Conservation (phyloP, 2,329 filamentous ascomycete genomes). For the Scolecobasidium constrictum region DNA sequence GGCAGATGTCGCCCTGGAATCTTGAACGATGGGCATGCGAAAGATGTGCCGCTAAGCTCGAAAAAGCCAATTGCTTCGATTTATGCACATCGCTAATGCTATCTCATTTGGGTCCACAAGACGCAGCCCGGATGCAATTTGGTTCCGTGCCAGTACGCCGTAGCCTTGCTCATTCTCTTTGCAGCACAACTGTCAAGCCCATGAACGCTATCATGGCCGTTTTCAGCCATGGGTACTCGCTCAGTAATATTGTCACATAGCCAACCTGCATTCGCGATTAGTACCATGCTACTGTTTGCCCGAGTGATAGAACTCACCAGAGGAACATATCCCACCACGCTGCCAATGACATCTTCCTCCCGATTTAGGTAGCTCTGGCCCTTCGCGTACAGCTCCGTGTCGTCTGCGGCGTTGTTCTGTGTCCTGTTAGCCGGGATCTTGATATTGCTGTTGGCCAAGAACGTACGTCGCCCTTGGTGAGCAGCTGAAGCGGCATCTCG, state of each 20-base stretch:
- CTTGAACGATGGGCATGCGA: too few species aligned
- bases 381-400: conserved; percentile 79
- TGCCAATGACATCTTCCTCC: conserved; percentile 78
- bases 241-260: conserved; percentile 79
- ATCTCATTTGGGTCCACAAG: too few species aligned
- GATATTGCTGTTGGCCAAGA: not conserved
- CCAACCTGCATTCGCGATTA: too few species aligned
- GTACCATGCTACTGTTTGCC: too few species aligned
- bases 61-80: too few species aligned
- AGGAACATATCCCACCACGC: conserved; percentile 65
- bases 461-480: conserved; percentile 76
- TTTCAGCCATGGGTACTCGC: conserved; percentile 95
- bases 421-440: not conserved
- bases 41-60: too few species aligned
- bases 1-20: too few species aligned
- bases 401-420: conserved; percentile 77
- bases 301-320: too few species aligned
- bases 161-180: conserved; percentile 60
- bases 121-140: too few species aligned
- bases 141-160: too few species aligned
- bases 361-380: conserved; percentile 82
- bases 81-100: too few species aligned
- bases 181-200: conserved; percentile 85
- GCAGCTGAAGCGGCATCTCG: conserved; percentile 48
- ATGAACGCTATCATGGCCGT: conserved; percentile 89